These are phyloP conservation scores for Calonectria leucothoes DNA, from an alignment of 2,329 filamentous ascomycete genomes.

Conservation along the genomic window DNA sequence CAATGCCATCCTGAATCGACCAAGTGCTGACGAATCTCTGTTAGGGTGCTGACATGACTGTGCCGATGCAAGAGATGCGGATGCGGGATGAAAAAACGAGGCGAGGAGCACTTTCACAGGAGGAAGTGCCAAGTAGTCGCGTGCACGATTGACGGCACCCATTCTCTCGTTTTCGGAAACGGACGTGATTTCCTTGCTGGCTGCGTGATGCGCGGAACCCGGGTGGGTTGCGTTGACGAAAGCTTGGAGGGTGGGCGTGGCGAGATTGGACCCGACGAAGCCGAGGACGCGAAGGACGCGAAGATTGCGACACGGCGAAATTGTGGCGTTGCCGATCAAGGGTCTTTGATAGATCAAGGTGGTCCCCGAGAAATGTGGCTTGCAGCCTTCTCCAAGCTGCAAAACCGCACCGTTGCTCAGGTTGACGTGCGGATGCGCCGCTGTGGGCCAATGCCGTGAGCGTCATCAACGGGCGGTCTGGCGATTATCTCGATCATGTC, in stretches of 20 bases:
- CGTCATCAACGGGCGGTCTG: neutral
- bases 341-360: neutral
- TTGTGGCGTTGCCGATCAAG: neutral
- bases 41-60: neutral
- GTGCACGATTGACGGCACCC: neutral
- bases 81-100: neutral
- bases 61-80: neutral
- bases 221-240: neutral
- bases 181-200: neutral
- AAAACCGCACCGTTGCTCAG: neutral
- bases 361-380: slow-evolving; percentile 3
- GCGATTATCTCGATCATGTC: neutral
- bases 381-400: neutral
- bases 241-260: neutral
- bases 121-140: neutral
- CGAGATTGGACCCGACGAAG: neutral
- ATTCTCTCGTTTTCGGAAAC: neutral
- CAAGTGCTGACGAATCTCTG: neutral
- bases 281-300: neutral
- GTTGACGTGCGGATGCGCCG: neutral
- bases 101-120: neutral
- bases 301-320: neutral
- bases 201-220: neutral
- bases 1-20: neutral
- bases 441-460: neutral